A percentile compares a stretch with the other conserved stretches of the same genome.
phyloP scores from a whole-genome alignment of 1,284 basidiomycete genomes.

The Leccinum griseonigrum region DNA sequence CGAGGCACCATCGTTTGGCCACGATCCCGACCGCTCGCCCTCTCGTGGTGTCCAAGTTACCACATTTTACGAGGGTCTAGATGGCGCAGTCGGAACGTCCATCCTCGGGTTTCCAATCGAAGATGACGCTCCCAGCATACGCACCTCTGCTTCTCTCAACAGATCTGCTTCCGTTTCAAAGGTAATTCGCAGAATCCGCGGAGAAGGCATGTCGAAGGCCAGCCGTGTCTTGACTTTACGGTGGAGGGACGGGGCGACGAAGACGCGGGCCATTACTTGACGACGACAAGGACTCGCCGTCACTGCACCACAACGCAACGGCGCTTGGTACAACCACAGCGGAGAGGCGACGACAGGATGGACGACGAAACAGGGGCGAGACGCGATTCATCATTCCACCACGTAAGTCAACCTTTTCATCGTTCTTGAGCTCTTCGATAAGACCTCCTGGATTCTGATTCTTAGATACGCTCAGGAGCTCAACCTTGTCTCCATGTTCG shows the following conservation, averaged over 20 bases:
- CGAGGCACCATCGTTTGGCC: constrained; percentile 63
- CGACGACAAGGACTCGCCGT: no score
- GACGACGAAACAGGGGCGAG: constrained; percentile 43
- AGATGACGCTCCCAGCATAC: constrained; percentile 78
- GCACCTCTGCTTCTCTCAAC: constrained; percentile 67
- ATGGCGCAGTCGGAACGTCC: constrained; percentile 63
- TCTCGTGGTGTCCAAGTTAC: constrained; percentile 51
- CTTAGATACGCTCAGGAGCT: constrained; percentile 76
- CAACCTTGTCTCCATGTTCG: constrained; percentile 80
- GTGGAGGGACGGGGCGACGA: no score
- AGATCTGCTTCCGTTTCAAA: constrained; percentile 82
- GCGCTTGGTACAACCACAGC: no score
- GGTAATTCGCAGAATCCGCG: constrained; percentile 83
- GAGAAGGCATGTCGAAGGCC: constrained; percentile 59
- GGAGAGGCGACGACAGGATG: no score
- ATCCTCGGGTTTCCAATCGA: constrained; percentile 85
- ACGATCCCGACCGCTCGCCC: constrained; percentile 59
- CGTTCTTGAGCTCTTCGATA: neutral
- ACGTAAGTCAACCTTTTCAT: constrained; percentile 50
- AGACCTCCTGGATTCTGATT: constrained; percentile 2
- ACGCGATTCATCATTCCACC: constrained; percentile 61
- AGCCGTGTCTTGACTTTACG: no score
- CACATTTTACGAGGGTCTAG: constrained; percentile 52
- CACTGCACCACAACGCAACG: no score
- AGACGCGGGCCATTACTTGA: no score